A percentile compares a stretch with the other conserved stretches of the same genome.
phyloP scores from a whole-genome alignment of 2,329 filamentous ascomycete species.

The Cordyceps cicadae region DNA sequence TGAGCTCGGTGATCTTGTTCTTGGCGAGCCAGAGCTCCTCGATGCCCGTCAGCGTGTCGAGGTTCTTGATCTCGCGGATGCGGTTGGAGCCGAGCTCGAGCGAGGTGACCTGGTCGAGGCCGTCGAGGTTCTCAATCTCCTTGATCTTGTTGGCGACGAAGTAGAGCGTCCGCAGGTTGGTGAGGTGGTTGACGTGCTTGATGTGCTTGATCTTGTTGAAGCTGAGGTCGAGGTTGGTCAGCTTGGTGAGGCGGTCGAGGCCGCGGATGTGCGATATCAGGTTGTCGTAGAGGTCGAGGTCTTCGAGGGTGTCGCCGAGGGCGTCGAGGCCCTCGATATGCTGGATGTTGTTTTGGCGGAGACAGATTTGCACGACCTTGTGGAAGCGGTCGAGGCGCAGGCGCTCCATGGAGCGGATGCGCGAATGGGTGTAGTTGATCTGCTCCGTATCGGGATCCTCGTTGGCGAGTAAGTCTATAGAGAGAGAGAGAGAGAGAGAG shows the following conservation, averaged over 20 bases:
- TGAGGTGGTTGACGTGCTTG: conserved; percentile 74
- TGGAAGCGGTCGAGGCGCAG: conserved; percentile 79
- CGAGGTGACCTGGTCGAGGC: conserved; percentile 65
- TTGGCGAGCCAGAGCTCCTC: conserved; percentile 91
- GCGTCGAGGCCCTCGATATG: conserved; percentile 65
- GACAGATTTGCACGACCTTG: conserved; percentile 67
- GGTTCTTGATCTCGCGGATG: conserved; percentile 79
- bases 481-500: neutral
- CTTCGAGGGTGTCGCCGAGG: conserved; percentile 60
- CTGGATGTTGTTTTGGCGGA: conserved; percentile 86
- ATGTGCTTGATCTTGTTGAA: conserved; percentile 99
- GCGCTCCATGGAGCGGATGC: conserved; percentile 67
- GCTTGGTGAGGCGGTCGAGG: conserved; percentile 65
- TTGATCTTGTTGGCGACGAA: conserved; percentile 93
- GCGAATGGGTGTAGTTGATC: conserved; percentile 84
- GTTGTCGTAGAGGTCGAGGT: conserved; percentile 96
- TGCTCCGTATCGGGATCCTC: conserved; percentile 59
- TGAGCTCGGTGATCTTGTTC: conserved; percentile 87
- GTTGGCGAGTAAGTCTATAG: conserved; percentile 49
- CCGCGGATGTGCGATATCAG: conserved; percentile 79
- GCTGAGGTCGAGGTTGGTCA: conserved; percentile 78
- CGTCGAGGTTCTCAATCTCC: conserved; percentile 75
- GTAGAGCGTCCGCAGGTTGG: conserved; percentile 72
- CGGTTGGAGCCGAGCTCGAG: conserved; percentile 88
- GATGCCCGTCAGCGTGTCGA: conserved; percentile 68